Base-by-base conservation (phyloP, 2,329 filamentous ascomycete genomes). In the Drechslerella dactyloides region DNA sequence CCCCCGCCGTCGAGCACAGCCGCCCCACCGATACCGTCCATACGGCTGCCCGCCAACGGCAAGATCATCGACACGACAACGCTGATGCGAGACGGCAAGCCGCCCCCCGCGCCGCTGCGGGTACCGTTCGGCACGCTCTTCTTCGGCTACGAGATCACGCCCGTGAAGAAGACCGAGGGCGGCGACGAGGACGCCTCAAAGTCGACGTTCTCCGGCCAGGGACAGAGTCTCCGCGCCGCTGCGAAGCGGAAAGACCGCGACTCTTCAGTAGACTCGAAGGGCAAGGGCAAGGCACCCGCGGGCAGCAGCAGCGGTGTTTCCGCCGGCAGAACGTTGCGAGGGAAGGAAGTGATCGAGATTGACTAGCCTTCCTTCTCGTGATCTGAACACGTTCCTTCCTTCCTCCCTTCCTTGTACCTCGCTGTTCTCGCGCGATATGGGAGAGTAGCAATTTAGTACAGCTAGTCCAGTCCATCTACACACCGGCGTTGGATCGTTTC, bases 111-210 rank as follows among this genome's bases (percentile, higher is more conserved):
- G 78, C 92, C 93, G 2, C 84, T 99, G 6, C 85, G 94, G 27
- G 80, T 99, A 57, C 86, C 91, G 0, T 89, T 90, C 0, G 94
- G 94, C 77, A 96, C 97, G 80, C 84, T 99, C 2, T 99, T 99
- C 83, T 96, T 99, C 74, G 94, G 94, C 1, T 99, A 97, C 77
- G 89, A 96, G 77, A 85, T 96, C 78, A 96, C 90, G 79, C 93
- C 93, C 0, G 84, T 96, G 46, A 93, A 91, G 82, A 90, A 90
- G 51, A 59, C 54, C 2, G 66, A 70, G 24, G 66, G 66, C n/a
- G 55, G 23, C 6, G 54, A 44, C 35, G 66, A 51, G 13, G 27
- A 35, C 7, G 40, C 54, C 1, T 51, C 27, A 1, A 51, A 57
- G 30, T 17, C 53, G 17, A 70, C 54, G 23, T 70, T 70, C 24